A percentile compares a stretch with the other conserved stretches of the same genome.
Conservation (phyloP, 352 stramenopile genomes). For the Phytophthora pistaciae region DNA sequence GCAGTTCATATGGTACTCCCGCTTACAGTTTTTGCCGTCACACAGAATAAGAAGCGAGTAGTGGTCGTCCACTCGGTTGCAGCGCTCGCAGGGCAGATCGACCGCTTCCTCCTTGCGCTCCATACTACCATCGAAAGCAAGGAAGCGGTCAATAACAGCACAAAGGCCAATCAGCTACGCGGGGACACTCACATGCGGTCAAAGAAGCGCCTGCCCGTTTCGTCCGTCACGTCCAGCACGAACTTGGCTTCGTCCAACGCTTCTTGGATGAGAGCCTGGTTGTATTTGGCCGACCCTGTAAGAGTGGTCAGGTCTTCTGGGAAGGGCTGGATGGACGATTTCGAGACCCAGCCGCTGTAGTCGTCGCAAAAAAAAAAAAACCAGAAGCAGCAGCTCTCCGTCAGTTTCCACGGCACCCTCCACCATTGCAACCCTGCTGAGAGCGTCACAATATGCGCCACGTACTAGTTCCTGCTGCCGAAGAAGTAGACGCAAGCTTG, state of each 20-base stretch:
- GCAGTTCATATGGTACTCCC: constrained; percentile 90
- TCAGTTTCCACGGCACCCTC: constrained; percentile 1
- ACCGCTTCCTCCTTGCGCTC: constrained; percentile 65
- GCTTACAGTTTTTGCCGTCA: constrained; percentile 82
- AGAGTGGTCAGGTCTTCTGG: constrained; percentile 66
- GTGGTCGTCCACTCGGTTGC: constrained; percentile 84
- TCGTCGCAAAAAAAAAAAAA: background rate
- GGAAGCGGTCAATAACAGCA: constrained; percentile 3
- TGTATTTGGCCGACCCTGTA: constrained; percentile 81
- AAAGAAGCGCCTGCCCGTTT: constrained; percentile 67
- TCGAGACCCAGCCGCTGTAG: constrained; percentile 80
- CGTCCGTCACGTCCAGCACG: constrained; percentile 68
- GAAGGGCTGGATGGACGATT: constrained; percentile 77
- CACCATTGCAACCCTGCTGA: background rate
- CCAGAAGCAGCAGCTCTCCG: constrained; percentile 1
- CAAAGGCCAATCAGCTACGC: background rate
- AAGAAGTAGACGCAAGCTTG: constrained; percentile 90
- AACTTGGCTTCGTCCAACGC: constrained; percentile 80
- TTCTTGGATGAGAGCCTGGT: constrained; percentile 69
- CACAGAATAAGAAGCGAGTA: constrained; percentile 89
- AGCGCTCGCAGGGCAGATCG: constrained; percentile 87
- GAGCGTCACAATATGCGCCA: constrained; percentile 1
- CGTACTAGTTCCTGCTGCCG: constrained; percentile 88
- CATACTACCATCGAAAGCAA: constrained; percentile 53
- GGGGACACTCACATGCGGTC: constrained; percentile 75